Percentiles rank a stretch among this genome's conserved stretches.
Conservation (phyloP, 83 land plant species). For the Picea engelmannii region DNA sequence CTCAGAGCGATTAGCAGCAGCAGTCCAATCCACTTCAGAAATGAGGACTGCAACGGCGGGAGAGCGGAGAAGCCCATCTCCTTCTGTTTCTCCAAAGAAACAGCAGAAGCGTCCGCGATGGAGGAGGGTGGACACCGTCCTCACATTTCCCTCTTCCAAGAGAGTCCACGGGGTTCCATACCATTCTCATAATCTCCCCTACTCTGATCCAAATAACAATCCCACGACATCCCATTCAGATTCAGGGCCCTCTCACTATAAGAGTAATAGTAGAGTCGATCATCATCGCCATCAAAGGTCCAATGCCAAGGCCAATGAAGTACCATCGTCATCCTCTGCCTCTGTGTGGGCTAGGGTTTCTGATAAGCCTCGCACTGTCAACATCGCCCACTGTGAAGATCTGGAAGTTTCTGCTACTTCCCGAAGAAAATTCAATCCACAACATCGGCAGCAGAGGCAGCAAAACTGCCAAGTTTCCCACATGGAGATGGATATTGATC, state of each 20-base stretch:
- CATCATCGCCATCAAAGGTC: not conserved
- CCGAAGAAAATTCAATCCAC: not conserved
- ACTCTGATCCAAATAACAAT: no score
- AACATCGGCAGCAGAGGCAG: not conserved
- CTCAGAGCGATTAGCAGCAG: no score
- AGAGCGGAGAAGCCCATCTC: no score
- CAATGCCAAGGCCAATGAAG: no score
- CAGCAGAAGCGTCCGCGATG: constrained; percentile 3
- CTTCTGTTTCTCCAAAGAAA: not conserved
- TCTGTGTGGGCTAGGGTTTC: not conserved
- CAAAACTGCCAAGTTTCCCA: not conserved
- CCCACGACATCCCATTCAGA: not conserved
- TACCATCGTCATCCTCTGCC: not conserved
- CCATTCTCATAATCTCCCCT: not conserved
- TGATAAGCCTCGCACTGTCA: not conserved
- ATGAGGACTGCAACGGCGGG: no score
- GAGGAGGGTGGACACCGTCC: not conserved
- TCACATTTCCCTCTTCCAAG: not conserved
- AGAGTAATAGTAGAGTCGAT: not conserved
- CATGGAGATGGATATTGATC: not conserved
- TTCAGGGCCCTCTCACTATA: not conserved
- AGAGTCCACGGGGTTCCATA: not conserved
- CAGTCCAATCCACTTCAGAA: no score
- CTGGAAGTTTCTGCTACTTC: not conserved
- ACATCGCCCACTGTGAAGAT: not conserved